Base-by-base conservation (phyloP, 2,329 filamentous ascomycete genomes). In the Zasmidium angulare region DNA sequence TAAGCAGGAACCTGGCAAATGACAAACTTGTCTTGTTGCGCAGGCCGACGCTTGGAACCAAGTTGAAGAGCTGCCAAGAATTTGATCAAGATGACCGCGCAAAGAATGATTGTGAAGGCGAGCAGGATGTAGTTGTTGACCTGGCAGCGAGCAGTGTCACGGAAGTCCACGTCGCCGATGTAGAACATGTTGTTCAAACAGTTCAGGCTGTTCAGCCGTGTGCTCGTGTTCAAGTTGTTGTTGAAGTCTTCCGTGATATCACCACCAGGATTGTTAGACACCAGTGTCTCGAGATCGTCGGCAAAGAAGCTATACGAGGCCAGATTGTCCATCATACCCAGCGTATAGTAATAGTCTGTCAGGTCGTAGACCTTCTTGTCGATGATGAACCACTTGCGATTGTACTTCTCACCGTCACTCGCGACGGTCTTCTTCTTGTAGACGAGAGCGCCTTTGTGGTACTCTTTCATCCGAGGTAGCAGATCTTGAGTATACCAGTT, bases 1-100 rank as follows among this genome's bases (percentile, higher is more conserved):
- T 99, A 99, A 3, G 95, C 95, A 10, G 95, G 95, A 29, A 99
- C 92, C 75, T 97, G 92, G 76, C 95, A 98, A 66, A 99, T 98
- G 68, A 99, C 93, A 69, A 99, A 99, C 74, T 98, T 99, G 76
- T 99, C 95, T 75, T 98, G 95, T 40, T 92, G 89, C 4, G 89
- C 84, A 2, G 95, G 95, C 19, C 91, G 88, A 60, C 90, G 86
- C 79, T 97, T 97, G 3, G 92, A 92, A 49, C 93, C 93, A 61
- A 99, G 90, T 71, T 97, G 95, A 46, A 99, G 82, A 12, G 95
- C 95, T 54, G 95, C 87, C 71, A 99, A 75, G 78, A 99, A 99
- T 77, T 98, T 99, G 77, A 90, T 78, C 53, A 87, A 71, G 64
- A 98, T 93, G 62, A 97, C 90, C 0, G 83, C 62, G 72, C 89